Evolutionary conservation across 2,329 filamentous ascomycete genomes (phyloP).

Genomic region (Aspergillus transmontanensis): DNA sequence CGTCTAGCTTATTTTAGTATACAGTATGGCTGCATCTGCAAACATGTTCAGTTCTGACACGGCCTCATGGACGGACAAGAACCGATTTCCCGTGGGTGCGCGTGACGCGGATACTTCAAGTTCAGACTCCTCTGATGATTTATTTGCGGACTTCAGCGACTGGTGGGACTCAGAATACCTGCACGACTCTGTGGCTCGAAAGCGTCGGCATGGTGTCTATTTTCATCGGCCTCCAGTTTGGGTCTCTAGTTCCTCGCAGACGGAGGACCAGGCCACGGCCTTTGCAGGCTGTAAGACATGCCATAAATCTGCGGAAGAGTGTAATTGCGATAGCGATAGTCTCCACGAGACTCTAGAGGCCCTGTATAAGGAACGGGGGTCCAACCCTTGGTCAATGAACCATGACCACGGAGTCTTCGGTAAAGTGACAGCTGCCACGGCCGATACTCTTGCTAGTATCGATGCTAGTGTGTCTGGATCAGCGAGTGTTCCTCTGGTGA

Average conservation of each 20-base stretch:
- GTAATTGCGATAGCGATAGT: neutral
- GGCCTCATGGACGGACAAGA: neutral
- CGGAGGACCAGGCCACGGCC: slow-evolving; percentile 6
- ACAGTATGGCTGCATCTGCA: neutral
- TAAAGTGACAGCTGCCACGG: slow-evolving; percentile 6
- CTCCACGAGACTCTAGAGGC: neutral
- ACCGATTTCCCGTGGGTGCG: neutral
- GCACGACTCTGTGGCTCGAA: slow-evolving; percentile 25
- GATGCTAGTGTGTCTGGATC: slow-evolving; percentile 10
- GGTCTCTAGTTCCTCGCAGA: slow-evolving; percentile 17
- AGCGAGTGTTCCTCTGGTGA: slow-evolving; percentile 17
- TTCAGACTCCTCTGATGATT: slow-evolving; percentile 7
- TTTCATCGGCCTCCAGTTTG: slow-evolving; percentile 35
- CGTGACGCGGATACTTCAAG: neutral
- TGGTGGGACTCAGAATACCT: slow-evolving; percentile 15
- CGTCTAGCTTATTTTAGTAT: neutral
- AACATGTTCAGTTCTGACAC: slow-evolving; percentile 2
- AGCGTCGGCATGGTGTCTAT: slow-evolving; percentile 35
- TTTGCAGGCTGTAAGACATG: neutral
- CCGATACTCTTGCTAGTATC: slow-evolving; percentile 1
- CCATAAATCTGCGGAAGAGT: neutral
- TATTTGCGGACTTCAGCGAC: slow-evolving; percentile 1
- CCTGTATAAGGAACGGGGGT: neutral
- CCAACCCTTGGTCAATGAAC: neutral
- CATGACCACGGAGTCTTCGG: slow-evolving; percentile 1